Base-by-base conservation (phyloP, 192 early-diverging fungal species). In the Coemansia sp. region DNA sequence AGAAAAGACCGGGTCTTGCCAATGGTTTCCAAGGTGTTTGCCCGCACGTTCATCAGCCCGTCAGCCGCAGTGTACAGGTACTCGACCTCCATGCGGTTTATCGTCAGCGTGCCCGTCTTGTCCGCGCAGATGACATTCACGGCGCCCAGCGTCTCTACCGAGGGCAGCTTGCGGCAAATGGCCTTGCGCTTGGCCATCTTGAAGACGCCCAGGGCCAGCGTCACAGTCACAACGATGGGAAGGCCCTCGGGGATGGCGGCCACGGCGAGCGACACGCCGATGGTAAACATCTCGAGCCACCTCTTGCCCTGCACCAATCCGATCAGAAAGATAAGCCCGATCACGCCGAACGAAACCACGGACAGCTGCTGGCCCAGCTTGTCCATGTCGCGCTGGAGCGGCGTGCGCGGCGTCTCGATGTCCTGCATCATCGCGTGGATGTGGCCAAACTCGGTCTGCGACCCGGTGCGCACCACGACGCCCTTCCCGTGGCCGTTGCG, bases 171-270 rank as follows among this genome's bases (percentile, higher is more conserved):
- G 74, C 95, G 96, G 51, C 95, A 89, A 56, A 98, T 97, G 6
- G 93, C 93, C 67, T 92, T 86, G 58, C 91, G 84, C 48, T 88
- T 89, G 1, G 95, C 93, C 93, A 98, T 94, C 20, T 91, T 81
- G 55, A 97, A 83, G 25, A 97, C 94, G 27, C 95, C 95, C 67
- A 82, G 65, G 13, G 95, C 95, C 48, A 98, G 81, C 10, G 96
- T 98, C 13, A 98, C 95, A 0, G 94, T 95, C 6, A 98, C 96
- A 6, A 96, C 95, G 69, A 98, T 93, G 1, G 96, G 96, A 24
- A 98, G 81, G 28, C 96, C 96, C 75, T 97, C 95, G 24, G 96
- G 96, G 63, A 98, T 97, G n/a, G 95, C 94, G 19, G 96, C 96
- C 0, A 98, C 96, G 0, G 95, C 95, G 58, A 98, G 84, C 69